A percentile compares a stretch with the other conserved stretches of the same genome.
Conservation (phyloP, 352 stramenopile genomes). For the Peronospora tabacina region DNA sequence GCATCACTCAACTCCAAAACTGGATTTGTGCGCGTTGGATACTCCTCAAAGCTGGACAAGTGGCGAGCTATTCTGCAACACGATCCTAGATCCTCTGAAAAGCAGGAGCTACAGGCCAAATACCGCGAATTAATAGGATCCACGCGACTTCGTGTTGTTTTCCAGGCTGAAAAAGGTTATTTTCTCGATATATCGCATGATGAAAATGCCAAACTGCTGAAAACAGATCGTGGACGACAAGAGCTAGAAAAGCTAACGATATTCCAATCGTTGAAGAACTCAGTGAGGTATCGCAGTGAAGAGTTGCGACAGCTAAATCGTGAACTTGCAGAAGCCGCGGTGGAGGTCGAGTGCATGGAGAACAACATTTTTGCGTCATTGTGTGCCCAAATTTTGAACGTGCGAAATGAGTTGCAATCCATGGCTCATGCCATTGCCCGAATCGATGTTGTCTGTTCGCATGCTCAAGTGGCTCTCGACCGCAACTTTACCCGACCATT, state of each 20-base stretch:
- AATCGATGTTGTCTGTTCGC: slow-evolving; percentile 57
- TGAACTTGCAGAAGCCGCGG: slow-evolving; percentile 44
- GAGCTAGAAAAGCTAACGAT: slow-evolving; percentile 36
- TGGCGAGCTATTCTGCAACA: slow-evolving; percentile 46
- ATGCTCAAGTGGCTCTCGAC: slow-evolving; percentile 59
- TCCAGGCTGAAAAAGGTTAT: slow-evolving; percentile 54
- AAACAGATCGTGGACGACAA: slow-evolving; percentile 13
- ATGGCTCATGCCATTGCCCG: slow-evolving; percentile 48
- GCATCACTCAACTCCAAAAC: slow-evolving; percentile 48
- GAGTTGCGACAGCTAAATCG: slow-evolving; percentile 57
- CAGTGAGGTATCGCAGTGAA: slow-evolving; percentile 54
- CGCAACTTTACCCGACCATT: slow-evolving; percentile 52
- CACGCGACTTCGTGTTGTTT: slow-evolving; percentile 47
- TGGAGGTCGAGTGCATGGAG: slow-evolving; percentile 50
- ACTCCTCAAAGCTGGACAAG: slow-evolving; percentile 49
- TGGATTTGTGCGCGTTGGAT: slow-evolving; percentile 51
- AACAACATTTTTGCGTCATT: slow-evolving; percentile 47
- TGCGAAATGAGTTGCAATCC: slow-evolving; percentile 28
- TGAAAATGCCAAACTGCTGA: slow-evolving; percentile 41
- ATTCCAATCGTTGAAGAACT: slow-evolving; percentile 65
- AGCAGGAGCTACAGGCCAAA: slow-evolving; percentile 45
- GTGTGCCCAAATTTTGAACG: slow-evolving; percentile 27
- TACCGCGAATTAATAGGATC: slow-evolving; percentile 52
- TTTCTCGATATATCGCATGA: slow-evolving; percentile 63
- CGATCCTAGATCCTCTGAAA: slow-evolving; percentile 34